These are phyloP conservation scores for Colletotrichum liriopes DNA, from an alignment of 2,329 filamentous ascomycete genomes.

Conservation along the genomic window DNA sequence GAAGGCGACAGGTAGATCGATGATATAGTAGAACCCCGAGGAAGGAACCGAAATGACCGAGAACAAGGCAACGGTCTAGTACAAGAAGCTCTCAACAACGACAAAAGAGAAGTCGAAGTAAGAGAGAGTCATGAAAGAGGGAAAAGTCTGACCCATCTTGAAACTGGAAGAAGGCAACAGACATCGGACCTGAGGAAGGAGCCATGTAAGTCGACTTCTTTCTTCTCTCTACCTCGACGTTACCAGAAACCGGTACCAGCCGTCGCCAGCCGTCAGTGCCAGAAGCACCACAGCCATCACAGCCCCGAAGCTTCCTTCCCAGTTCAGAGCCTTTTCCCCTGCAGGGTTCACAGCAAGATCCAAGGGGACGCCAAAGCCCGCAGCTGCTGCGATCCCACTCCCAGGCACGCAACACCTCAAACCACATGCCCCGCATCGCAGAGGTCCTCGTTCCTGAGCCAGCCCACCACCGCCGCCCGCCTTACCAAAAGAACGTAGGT, in stretches of 20 bases:
- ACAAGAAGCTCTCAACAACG: not conserved
- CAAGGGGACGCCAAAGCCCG: conserved; percentile 22
- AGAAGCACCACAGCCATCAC: not conserved
- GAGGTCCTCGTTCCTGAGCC: conserved; percentile 34
- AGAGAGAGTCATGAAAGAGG: not conserved
- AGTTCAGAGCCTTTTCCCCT: not conserved
- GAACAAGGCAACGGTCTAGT: not conserved
- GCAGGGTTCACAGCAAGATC: conserved; percentile 30
- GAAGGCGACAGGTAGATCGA: not conserved
- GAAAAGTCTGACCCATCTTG: not conserved
- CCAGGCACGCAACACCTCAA: conserved; percentile 32
- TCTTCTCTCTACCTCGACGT: not conserved
- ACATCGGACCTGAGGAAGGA: conserved; percentile 1
- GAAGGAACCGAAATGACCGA: not conserved
- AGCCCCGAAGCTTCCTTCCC: conserved; percentile 4
- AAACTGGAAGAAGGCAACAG: not conserved
- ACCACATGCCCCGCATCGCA: conserved; percentile 41
- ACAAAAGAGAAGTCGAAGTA: not conserved
- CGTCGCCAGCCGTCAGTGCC: not conserved
- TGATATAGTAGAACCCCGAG: not conserved
- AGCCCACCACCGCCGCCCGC: conserved; percentile 11
- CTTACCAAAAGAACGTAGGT: not conserved
- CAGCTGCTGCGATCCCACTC: conserved; percentile 12
- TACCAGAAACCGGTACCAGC: not conserved
- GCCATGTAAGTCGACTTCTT: conserved; percentile 12